These are phyloP conservation scores for Zizania latifolia DNA, from an alignment of 176 grass and related monocot species.

Conservation along the genomic window DNA sequence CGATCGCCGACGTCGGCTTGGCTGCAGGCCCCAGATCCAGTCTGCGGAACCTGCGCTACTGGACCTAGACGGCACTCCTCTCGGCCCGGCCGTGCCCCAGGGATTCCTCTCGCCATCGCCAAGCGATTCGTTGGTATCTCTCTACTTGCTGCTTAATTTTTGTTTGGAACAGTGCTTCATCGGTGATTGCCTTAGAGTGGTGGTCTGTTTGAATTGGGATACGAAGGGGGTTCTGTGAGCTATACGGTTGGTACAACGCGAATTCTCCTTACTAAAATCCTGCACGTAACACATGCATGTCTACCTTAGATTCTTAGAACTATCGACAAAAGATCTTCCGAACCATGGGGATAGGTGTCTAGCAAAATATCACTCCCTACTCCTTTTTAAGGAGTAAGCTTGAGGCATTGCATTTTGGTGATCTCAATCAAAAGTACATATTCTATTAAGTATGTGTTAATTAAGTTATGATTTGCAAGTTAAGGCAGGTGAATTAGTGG, in stretches of 20 bases:
- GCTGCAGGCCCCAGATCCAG: neutral
- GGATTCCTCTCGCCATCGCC: too few species aligned
- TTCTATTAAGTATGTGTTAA: neutral
- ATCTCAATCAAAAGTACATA: neutral
- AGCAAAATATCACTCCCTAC: neutral
- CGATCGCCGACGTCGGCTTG: neutral
- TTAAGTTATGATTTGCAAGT: neutral
- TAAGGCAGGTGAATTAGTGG: neutral
- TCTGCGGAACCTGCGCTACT: neutral
- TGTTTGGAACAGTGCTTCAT: neutral
- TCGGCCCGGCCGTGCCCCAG: too few species aligned
- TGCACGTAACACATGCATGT: neutral
- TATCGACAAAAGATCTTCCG: neutral
- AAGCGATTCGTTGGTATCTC: neutral
- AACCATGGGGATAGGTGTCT: neutral
- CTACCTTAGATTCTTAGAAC: neutral
- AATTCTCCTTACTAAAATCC: too few species aligned
- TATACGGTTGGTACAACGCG: neutral
- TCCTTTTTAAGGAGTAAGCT: neutral
- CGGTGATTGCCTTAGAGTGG: neutral
- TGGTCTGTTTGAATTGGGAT: neutral
- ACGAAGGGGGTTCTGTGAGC: neutral
- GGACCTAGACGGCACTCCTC: neutral
- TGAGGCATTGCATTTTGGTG: neutral
- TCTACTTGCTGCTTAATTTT: neutral